Percentiles rank a stretch among this genome's conserved stretches.
Conservation (phyloP, 805 yeast genomes). For the Tetrapisispora namnaoensis region DNA sequence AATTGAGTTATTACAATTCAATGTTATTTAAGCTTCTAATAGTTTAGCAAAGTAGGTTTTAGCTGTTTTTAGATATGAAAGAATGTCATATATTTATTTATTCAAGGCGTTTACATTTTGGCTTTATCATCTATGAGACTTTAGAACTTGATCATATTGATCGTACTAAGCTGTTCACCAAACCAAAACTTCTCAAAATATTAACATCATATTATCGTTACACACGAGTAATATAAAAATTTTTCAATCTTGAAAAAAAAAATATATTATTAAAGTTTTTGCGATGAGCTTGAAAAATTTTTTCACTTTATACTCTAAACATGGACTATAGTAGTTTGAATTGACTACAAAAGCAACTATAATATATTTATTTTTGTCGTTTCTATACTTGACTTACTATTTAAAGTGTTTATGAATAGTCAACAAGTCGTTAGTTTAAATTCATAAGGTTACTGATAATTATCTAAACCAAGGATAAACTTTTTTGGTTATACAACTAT, state of each 20-base stretch:
- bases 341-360: background rate
- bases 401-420: too few species aligned
- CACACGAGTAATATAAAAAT: background rate
- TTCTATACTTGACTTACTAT: background rate
- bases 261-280: background rate
- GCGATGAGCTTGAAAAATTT: slow-evolving; percentile 4
- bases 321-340: background rate
- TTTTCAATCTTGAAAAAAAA: background rate
- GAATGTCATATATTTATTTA: too few species aligned
- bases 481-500: background rate
- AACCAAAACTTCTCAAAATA: background rate
- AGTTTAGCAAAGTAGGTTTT: too few species aligned
- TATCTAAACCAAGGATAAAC: background rate
- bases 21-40: too few species aligned
- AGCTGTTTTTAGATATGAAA: too few species aligned
- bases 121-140: too few species aligned
- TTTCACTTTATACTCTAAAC: background rate
- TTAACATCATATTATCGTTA: background rate
- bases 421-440: too few species aligned
- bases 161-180: too few species aligned
- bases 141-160: too few species aligned
- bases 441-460: background rate
- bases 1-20: too few species aligned
- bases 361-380: background rate
- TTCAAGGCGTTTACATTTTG: too few species aligned